Percentiles rank a stretch among this genome's conserved stretches.
Evolutionary conservation across 2,329 filamentous ascomycete genomes (phyloP).

Genomic region (Fulvia fulva): DNA sequence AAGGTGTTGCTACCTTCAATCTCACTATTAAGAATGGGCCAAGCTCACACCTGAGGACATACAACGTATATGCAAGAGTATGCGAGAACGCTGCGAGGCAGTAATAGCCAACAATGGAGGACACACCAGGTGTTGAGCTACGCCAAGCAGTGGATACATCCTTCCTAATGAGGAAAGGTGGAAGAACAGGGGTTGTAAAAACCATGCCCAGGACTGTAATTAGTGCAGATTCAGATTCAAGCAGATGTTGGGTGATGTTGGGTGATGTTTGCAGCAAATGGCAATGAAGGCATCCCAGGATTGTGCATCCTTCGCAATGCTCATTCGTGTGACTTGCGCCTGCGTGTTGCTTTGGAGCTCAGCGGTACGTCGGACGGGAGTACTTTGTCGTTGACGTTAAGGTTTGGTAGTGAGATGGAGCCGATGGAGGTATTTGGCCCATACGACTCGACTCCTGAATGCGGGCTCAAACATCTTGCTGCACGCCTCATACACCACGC

Average conservation of each 20-base stretch:
- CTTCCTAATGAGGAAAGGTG: too few species aligned
- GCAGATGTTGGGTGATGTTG: not conserved
- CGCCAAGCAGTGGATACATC: too few species aligned
- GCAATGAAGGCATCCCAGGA: not conserved
- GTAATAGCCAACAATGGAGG: too few species aligned
- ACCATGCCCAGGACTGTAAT: too few species aligned
- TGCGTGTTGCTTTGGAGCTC: not conserved
- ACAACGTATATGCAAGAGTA: too few species aligned
- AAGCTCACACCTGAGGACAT: too few species aligned
- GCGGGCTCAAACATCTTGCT: not conserved
- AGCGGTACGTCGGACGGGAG: not conserved
- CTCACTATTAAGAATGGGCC: too few species aligned
- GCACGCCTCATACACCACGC: not conserved
- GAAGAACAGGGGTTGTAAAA: too few species aligned
- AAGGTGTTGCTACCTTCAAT: too few species aligned
- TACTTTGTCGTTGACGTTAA: not conserved
- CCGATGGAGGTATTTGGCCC: not conserved
- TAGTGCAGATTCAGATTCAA: not conserved
- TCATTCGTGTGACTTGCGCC: not conserved
- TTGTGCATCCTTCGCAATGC: not conserved
- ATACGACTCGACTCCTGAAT: not conserved
- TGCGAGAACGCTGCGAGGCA: too few species aligned
- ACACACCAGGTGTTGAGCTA: too few species aligned
- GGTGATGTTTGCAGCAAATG: not conserved
- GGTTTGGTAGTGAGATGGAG: not conserved